These are phyloP conservation scores for Berberis vulgaris DNA, from an alignment of 164 flowering plant species.

Conservation along the genomic window DNA sequence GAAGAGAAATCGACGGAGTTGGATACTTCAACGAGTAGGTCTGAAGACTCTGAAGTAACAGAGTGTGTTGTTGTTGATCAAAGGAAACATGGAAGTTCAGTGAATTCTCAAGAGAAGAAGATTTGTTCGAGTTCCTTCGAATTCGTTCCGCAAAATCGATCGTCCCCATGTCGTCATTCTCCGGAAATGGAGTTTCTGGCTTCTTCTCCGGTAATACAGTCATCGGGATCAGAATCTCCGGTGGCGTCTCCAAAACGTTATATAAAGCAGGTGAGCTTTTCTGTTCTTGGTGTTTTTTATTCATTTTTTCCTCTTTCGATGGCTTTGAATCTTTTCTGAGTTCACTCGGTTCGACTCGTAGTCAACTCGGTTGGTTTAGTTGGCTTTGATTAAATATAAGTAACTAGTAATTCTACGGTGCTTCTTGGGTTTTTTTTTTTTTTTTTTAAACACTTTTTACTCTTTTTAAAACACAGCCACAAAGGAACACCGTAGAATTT, in stretches of 20 bases:
- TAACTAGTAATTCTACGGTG: too few species aligned
- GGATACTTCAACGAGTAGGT: conserved; percentile 30
- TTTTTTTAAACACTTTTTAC: too few species aligned
- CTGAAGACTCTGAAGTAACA: conserved; percentile 21
- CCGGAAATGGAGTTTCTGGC: conserved; percentile 50
- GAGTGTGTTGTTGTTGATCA: conserved; percentile 7
- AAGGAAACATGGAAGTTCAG: conserved; percentile 8
- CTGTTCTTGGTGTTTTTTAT: conserved; percentile 1
- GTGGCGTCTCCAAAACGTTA: conserved; percentile 38
- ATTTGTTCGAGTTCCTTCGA: conserved; percentile 37
- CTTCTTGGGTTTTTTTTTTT: too few species aligned
- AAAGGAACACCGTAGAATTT: too few species aligned
- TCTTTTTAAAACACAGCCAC: too few species aligned
- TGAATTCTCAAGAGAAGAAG: too few species aligned
- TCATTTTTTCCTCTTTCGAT: not conserved
- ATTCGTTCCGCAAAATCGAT: conserved; percentile 30
- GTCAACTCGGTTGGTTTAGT: too few species aligned
- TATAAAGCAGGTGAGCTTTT: conserved; percentile 28
- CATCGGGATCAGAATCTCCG: conserved; percentile 50
- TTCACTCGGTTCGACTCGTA: too few species aligned
- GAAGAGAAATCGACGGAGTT: conserved; percentile 49
- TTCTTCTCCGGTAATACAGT: conserved; percentile 27
- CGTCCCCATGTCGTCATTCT: conserved; percentile 36
- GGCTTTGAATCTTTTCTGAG: too few species aligned
- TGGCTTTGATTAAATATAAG: too few species aligned